phyloP scores from a whole-genome alignment of 768 basidiomycete genomes.

The Infundibulicybe gibba region DNA sequence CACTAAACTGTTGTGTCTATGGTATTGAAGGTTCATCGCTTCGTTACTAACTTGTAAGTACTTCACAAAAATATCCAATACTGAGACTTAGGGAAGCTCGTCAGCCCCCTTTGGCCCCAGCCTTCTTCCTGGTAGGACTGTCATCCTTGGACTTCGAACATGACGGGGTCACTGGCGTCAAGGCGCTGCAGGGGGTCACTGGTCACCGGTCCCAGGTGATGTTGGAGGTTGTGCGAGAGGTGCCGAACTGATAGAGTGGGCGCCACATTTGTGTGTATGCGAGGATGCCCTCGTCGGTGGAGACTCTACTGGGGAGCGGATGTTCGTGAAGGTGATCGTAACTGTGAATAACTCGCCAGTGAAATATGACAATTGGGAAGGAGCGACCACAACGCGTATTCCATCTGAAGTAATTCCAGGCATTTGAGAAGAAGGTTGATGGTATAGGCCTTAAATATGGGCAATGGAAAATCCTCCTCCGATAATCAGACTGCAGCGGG shows the following conservation, averaged over 20 bases:
- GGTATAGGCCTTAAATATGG: too few species aligned
- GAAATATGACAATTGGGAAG: slow-evolving; percentile 87
- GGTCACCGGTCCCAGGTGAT: slow-evolving; percentile 76
- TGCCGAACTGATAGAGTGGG: slow-evolving; percentile 81
- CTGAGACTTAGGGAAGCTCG: too few species aligned
- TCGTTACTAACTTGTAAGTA: too few species aligned
- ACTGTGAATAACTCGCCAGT: slow-evolving; percentile 88
- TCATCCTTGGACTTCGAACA: slow-evolving; percentile 20
- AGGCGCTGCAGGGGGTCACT: slow-evolving; percentile 35
- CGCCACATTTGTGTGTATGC: slow-evolving; percentile 56
- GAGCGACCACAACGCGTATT: slow-evolving; percentile 69
- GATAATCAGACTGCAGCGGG: background rate
- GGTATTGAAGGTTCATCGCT: too few species aligned
- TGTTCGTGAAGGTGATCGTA: slow-evolving; percentile 85
- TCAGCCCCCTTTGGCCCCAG: slow-evolving; percentile 21
- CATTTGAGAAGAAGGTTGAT: slow-evolving; percentile 9
- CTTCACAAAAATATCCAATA: too few species aligned
- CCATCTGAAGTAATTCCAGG: slow-evolving; percentile 25
- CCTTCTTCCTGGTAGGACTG: slow-evolving; percentile 35
- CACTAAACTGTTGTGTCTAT: too few species aligned
- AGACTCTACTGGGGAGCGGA: slow-evolving; percentile 47
- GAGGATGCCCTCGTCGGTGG: slow-evolving; percentile 25
- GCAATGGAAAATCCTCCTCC: too few species aligned
- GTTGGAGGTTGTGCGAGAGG: slow-evolving; percentile 81
- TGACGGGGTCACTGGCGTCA: slow-evolving; percentile 17